Evolutionary conservation across 129 eudicot genomes (phyloP), one percentile per base, ranked within the genome.

Genomic region (Flaveria brownii): DNA sequence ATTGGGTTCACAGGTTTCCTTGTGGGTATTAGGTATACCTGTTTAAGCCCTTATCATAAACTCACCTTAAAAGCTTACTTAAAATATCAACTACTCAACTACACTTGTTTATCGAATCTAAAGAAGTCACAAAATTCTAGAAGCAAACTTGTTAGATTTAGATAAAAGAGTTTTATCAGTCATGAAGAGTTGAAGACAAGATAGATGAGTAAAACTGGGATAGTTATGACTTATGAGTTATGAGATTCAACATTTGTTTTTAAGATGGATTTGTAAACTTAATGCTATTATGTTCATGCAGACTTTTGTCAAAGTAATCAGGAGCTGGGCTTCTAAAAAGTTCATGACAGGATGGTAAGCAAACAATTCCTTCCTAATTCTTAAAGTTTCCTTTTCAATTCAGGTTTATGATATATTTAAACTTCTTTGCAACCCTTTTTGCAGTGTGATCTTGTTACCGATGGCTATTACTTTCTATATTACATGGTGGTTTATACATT

Each of bases 251-350:
- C 66, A 20, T 72, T 20, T 7, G 60, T 55, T 5, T 5, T 72
- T 39, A 20, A 55, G 46, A 43, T 15, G 57, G 60, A 74, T 74
- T 4, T 51, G 12, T 43, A 45, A 74, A 25, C 11, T 45, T 0
- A 62, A 25, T 57, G 42, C 26, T 79, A 2, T 49, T 18, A 30
- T 11, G 9, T 28, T 41, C 62, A 6, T 87, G 87, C 78, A 92
- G 98, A 92, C 98, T 10, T 88, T 86, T 64, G 86, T 75, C 85
- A 92, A 92, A 84, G 89, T 92, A 59, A 68, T 92, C 64, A 83
- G 98, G 83, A 92, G 98, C 84, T 92, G 98, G 98, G 94, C 96
- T 68, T 92, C 98, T 9, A 92, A 92, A 82, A 92, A 92, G 81
- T 92, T 92, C 76, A 90, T 92, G 98, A 92, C 98, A 41, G 98